Conservation (phyloP, 2,329 filamentous ascomycete genomes). For the Akanthomyces dipterigenus region DNA sequence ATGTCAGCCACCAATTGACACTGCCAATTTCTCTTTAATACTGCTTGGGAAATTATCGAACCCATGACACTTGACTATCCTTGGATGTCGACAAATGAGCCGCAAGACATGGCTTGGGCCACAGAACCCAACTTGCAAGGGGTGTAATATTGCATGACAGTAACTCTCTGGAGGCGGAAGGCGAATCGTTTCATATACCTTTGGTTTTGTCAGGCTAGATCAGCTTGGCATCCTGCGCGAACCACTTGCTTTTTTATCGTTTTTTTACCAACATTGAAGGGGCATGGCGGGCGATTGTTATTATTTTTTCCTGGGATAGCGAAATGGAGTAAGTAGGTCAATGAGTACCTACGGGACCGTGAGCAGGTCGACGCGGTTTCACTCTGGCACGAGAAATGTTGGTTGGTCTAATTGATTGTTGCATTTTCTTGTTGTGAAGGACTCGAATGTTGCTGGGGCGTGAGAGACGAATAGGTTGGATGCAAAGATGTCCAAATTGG, state of each 20-base stretch:
- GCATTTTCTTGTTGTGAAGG: background rate
- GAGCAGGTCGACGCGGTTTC: background rate
- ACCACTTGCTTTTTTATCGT: background rate
- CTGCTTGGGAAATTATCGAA: no score
- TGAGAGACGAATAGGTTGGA: background rate
- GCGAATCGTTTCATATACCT: background rate
- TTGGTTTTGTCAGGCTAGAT: background rate
- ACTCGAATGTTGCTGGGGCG: background rate
- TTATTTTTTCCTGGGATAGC: background rate
- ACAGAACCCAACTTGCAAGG: constrained; percentile 9
- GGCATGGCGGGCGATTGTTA: constrained; percentile 1
- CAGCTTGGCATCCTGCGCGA: background rate
- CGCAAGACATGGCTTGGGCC: background rate
- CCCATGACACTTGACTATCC: no score
- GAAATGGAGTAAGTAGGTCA: background rate
- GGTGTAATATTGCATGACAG: constrained; percentile 5
- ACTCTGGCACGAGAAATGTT: background rate
- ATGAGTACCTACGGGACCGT: background rate
- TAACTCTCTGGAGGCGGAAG: background rate
- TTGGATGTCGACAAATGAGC: background rate
- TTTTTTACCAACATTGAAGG: background rate
- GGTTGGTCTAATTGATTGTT: background rate
- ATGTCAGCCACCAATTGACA: no score
- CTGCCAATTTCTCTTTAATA: no score
- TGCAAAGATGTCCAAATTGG: background rate